A percentile compares a stretch with the other conserved stretches of the same genome.
Conservation (phyloP, 768 basidiomycete genomes). For the Tulasnella sp. region DNA sequence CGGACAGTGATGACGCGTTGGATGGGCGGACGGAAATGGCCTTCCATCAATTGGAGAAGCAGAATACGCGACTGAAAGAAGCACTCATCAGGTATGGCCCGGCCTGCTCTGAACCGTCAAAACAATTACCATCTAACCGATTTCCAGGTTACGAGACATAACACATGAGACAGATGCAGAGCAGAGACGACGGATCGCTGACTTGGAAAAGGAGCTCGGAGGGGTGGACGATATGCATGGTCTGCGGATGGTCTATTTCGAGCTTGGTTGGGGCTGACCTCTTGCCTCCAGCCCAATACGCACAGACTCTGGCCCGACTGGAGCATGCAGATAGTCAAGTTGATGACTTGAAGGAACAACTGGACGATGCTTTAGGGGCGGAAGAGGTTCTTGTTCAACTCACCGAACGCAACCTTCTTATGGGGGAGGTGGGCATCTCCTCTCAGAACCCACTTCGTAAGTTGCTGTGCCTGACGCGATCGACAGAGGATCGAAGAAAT, state of each 20-base stretch:
- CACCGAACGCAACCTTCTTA: slow-evolving; percentile 84
- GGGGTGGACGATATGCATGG: slow-evolving; percentile 72
- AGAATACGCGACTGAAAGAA: slow-evolving; percentile 91
- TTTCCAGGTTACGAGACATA: slow-evolving; percentile 67
- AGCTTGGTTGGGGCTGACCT: background rate
- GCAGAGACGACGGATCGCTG: slow-evolving; percentile 62
- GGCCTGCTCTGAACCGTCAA: background rate
- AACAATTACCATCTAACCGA: background rate
- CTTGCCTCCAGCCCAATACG: slow-evolving; percentile 52
- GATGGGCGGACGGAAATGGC: slow-evolving; percentile 36
- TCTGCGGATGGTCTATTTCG: slow-evolving; percentile 24
- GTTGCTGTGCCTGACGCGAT: background rate
- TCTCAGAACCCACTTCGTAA: background rate
- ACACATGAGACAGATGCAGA: slow-evolving; percentile 81
- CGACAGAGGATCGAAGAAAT: slow-evolving; percentile 92
- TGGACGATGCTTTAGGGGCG: slow-evolving; percentile 89
- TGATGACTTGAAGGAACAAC: slow-evolving; percentile 85
- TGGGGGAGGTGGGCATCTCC: slow-evolving; percentile 58
- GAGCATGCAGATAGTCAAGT: slow-evolving; percentile 84
- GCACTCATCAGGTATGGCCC: slow-evolving; percentile 64
- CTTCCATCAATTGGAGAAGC: slow-evolving; percentile 81
- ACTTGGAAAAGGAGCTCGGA: slow-evolving; percentile 83
- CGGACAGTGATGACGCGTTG: slow-evolving; percentile 20
- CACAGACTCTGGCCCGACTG: slow-evolving; percentile 65
- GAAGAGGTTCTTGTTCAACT: slow-evolving; percentile 95